These are phyloP conservation scores for Alternaria atra DNA, from an alignment of 2,329 filamentous ascomycete genomes.

Conservation along the genomic window DNA sequence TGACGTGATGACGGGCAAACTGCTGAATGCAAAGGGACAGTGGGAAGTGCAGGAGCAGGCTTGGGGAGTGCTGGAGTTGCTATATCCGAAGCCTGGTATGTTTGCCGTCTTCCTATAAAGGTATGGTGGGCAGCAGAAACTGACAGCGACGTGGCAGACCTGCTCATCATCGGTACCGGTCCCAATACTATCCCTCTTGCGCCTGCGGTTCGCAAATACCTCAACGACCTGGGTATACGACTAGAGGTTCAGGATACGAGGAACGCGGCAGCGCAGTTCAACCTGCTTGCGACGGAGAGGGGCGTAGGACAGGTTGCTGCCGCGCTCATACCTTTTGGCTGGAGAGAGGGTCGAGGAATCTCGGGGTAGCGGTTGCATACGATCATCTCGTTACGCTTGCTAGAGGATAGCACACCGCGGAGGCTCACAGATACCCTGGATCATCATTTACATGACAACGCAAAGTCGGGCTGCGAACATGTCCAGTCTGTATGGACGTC, in stretches of 20 bases:
- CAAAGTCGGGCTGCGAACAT: background rate
- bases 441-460: background rate
- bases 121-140: background rate
- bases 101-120: conserved; percentile 19
- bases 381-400: background rate
- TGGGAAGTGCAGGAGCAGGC: conserved; percentile 76
- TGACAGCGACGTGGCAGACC: conserved; percentile 63
- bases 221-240: conserved; percentile 81
- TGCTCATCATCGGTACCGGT: conserved; percentile 89
- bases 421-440: background rate
- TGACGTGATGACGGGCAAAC: conserved; percentile 50
- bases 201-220: conserved; percentile 73
- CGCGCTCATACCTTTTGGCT: conserved; percentile 85
- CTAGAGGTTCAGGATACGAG: conserved; percentile 91
- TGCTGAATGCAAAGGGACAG: conserved; percentile 81
- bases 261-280: conserved; percentile 94
- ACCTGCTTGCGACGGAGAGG: conserved; percentile 91
- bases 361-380: background rate
- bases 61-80: conserved; percentile 77
- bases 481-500: background rate
- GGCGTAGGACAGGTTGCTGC: conserved; percentile 86
- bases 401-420: background rate
- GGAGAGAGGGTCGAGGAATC: conserved; percentile 64
- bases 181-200: conserved; percentile 78
- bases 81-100: conserved; percentile 90